Evolutionary conservation across 371 early-diverging fungal genomes (phyloP), one percentile per base, ranked within the genome.

Genomic region (Synchytrium microbalum): DNA sequence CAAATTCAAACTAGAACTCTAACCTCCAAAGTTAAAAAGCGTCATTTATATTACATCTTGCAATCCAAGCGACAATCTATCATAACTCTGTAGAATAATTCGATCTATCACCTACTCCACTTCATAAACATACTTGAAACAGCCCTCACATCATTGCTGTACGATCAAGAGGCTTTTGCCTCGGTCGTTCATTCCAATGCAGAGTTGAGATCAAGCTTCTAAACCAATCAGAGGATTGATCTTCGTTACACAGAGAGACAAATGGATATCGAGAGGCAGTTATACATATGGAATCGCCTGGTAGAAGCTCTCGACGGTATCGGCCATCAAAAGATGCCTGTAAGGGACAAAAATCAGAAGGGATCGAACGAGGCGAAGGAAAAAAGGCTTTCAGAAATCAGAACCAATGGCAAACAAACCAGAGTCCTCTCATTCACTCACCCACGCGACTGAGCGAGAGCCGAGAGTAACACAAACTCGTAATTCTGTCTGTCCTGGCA

Each of bases 211-310:
- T 64, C 60, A 78, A 59, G 0, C 65, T 56, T 59, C 69, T 69
- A 54, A 78, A 72, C 79, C 79, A 78, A 60, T 78, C 79, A 31
- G 26, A 59, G 54, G 54, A 58, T 59, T 51, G 70, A 63, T 70
- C 60, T 33, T 67, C 76, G 54, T 68, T 58, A 64, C 93, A 92
- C 0, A 96, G 80, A 0, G 95, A 93, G 23, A 91, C 91, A 56
- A 95, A 79, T 24, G 96, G 91, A 67, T 84, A 90, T 61, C 81
- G 85, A 28, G 91, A 88, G 16, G 91, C 80, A 1, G 85, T 86
- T 29, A 97, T 84, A 64, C 84, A 83, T 55, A 97, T 86, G 69
- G 87, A 90, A 67, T 94, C 97, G 13, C 96, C 97, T 62, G 85
- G 85, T 54, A 81, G 81, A 33, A 96, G 76, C 64, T 95, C 92